Evolutionary conservation across 192 early-diverging fungal genomes (phyloP).

Genomic region (Entomortierella beljakovae): DNA sequence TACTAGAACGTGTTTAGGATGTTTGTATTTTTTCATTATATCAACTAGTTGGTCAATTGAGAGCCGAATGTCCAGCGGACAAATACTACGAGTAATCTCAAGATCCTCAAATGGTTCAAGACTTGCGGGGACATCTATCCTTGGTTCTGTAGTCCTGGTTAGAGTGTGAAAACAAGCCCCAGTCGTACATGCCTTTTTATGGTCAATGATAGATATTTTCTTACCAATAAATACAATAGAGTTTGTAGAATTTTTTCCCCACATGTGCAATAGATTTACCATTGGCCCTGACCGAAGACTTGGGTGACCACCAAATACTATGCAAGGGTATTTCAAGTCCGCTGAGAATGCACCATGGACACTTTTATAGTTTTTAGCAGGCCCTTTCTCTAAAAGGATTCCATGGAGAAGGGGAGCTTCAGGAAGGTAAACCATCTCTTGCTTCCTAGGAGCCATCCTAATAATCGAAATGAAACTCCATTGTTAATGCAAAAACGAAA

Average conservation of each 20-base stretch:
- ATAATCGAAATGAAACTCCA: not conserved
- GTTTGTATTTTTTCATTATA: slow-evolving; percentile 33
- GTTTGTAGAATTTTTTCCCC: slow-evolving; percentile 60
- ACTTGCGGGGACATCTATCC: slow-evolving; percentile 42
- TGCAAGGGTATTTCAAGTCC: slow-evolving; percentile 66
- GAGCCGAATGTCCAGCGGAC: slow-evolving; percentile 52
- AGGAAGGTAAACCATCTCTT: slow-evolving; percentile 75
- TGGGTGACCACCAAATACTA: slow-evolving; percentile 69
- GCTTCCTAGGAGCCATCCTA: slow-evolving; percentile 73
- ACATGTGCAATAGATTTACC: slow-evolving; percentile 56
- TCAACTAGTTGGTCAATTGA: slow-evolving; percentile 45
- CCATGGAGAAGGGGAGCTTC: slow-evolving; percentile 67
- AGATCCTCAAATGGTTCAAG: slow-evolving; percentile 51
- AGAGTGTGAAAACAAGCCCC: not conserved
- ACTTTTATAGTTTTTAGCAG: slow-evolving; percentile 56
- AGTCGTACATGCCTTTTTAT: not conserved
- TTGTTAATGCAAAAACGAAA: not conserved
- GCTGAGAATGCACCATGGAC: slow-evolving; percentile 46
- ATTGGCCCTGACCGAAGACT: slow-evolving; percentile 58
- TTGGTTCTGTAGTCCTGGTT: slow-evolving; percentile 27
- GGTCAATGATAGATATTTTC: not conserved
- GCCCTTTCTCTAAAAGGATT: slow-evolving; percentile 56
- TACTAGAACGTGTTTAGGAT: slow-evolving; percentile 54
- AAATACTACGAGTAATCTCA: slow-evolving; percentile 36
- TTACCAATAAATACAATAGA: slow-evolving; percentile 62